Conservation (phyloP, 23 red algal species). For the Gracilaria gracilis region DNA sequence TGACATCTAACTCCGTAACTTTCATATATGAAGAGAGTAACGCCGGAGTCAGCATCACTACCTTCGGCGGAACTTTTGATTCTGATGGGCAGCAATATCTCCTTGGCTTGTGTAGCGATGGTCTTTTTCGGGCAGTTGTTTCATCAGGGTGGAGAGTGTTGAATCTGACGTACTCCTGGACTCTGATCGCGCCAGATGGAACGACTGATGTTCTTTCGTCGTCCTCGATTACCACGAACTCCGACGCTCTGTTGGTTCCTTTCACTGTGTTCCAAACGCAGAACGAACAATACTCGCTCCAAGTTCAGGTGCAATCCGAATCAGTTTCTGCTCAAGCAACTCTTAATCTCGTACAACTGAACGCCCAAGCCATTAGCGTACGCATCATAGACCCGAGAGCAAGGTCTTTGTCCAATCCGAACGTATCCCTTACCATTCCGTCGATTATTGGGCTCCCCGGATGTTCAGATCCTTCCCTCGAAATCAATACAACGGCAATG, state of each 20-base stretch:
- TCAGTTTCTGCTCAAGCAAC: neutral
- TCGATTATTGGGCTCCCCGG: conserved; percentile 42
- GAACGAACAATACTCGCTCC: conserved; percentile 35
- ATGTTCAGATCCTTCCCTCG: conserved; percentile 24
- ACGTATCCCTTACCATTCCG: conserved; percentile 47
- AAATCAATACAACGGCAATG: conserved; percentile 63
- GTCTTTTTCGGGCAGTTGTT: conserved; percentile 58
- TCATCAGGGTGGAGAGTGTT: conserved; percentile 22
- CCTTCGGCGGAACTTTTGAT: conserved; percentile 57
- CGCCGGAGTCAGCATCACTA: conserved; percentile 13
- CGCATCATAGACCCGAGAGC: conserved; percentile 23
- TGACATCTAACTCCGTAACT: conserved; percentile 45
- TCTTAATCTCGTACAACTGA: conserved; percentile 21
- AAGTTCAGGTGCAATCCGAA: conserved; percentile 37
- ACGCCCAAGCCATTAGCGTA: conserved; percentile 39
- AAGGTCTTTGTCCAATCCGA: conserved; percentile 47
- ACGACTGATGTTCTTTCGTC: conserved; percentile 4
- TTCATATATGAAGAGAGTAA: conserved; percentile 52
- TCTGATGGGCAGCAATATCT: conserved; percentile 24
- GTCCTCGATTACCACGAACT: conserved; percentile 12
- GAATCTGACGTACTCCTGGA: conserved; percentile 58
- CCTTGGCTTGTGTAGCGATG: conserved; percentile 52
- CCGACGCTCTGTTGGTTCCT: conserved; percentile 42
- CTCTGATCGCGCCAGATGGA: conserved; percentile 26
- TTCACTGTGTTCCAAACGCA: conserved; percentile 26